Percentiles rank a stretch among this genome's conserved stretches.
Conservation (phyloP, 495 filamentous ascomycete genomes). For the Tricharina praecox region DNA sequence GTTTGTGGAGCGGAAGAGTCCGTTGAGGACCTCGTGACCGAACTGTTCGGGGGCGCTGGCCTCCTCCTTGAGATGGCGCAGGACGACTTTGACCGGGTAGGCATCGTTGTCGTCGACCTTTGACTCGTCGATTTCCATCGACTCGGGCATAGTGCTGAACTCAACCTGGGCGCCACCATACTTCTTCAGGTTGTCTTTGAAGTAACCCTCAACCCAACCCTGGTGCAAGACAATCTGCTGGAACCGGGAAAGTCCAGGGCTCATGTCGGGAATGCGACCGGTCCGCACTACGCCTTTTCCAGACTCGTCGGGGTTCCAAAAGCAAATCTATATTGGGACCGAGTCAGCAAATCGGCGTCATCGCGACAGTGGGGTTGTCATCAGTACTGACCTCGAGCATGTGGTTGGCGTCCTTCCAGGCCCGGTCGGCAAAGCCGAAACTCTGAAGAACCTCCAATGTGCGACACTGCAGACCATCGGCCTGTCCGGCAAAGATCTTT, state of each 20-base stretch:
- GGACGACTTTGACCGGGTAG: slow-evolving; percentile 32
- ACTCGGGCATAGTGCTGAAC: slow-evolving; percentile 28
- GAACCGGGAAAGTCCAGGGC: slow-evolving; percentile 22
- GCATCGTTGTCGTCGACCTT: slow-evolving; percentile 34
- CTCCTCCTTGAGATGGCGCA: slow-evolving; percentile 26
- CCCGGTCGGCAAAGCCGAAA: slow-evolving; percentile 45
- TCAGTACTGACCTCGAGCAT: slow-evolving; percentile 39
- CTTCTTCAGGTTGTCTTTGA: slow-evolving; percentile 30
- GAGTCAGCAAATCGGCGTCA: neutral
- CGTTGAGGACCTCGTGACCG: slow-evolving; percentile 5
- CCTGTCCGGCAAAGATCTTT: slow-evolving; percentile 53
- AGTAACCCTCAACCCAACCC: slow-evolving; percentile 31
- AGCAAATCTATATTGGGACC: slow-evolving; percentile 33
- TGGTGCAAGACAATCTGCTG: slow-evolving; percentile 31
- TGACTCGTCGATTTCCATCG: slow-evolving; percentile 37
- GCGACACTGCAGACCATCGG: slow-evolving; percentile 64
- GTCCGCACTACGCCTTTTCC: slow-evolving; percentile 38
- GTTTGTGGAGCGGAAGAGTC: slow-evolving; percentile 4
- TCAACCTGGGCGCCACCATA: slow-evolving; percentile 32
- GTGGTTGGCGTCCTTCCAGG: slow-evolving; percentile 44
- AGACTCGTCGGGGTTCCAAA: slow-evolving; percentile 49
- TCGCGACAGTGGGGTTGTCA: too few species aligned
- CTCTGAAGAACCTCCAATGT: slow-evolving; percentile 60
- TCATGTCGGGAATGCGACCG: slow-evolving; percentile 32
- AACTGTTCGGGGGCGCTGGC: slow-evolving; percentile 15